Evolutionary conservation across 768 basidiomycete species (phyloP).

Genomic region (Tephrocybe sp.): DNA sequence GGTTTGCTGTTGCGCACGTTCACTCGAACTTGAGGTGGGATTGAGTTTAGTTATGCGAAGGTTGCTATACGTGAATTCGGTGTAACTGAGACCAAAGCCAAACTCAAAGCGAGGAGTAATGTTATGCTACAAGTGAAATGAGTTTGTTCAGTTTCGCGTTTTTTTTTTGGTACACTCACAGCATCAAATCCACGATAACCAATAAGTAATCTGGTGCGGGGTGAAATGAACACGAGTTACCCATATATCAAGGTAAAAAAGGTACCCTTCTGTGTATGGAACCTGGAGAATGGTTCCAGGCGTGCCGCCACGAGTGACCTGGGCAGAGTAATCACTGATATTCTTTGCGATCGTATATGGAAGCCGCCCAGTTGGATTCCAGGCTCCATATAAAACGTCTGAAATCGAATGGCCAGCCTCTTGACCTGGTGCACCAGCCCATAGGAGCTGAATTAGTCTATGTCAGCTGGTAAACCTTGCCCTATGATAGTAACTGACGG

Average conservation of each 20-base stretch:
- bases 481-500: constrained; percentile 34
- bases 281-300: constrained; percentile 42
- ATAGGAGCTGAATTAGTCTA: constrained; percentile 44
- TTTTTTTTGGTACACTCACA: constrained; percentile 37
- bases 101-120: constrained; percentile 85
- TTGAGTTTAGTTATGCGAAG: constrained; percentile 46
- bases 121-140: constrained; percentile 40
- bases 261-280: constrained; percentile 52
- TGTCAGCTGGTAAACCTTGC: neutral
- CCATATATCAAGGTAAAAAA: neutral
- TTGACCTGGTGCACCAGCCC: constrained; percentile 65
- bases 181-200: constrained; percentile 75
- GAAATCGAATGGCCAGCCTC: constrained; percentile 68
- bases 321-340: constrained; percentile 54
- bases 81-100: constrained; percentile 87
- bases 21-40: constrained; percentile 30
- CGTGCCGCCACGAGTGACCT: constrained; percentile 36
- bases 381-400: constrained; percentile 68
- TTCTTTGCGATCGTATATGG: constrained; percentile 76
- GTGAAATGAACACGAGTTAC: neutral
- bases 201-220: constrained; percentile 48
- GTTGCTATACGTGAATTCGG: constrained; percentile 69
- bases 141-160: neutral
- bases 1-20: constrained; percentile 33
- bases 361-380: constrained; percentile 65